Evolutionary conservation across 2,329 filamentous ascomycete genomes (phyloP).

Genomic region (Verticillium dahliae): DNA sequence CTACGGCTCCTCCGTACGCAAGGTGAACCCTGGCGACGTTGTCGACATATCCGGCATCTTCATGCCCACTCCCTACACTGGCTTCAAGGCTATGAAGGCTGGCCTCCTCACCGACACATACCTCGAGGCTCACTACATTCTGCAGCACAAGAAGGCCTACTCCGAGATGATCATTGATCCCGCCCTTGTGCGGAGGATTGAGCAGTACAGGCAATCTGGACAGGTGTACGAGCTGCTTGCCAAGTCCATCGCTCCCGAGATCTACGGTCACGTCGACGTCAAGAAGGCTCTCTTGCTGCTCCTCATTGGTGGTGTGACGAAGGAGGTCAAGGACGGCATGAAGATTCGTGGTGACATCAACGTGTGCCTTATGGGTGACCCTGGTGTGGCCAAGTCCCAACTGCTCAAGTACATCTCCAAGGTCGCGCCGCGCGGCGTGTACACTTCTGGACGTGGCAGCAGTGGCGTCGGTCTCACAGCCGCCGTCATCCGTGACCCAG

Average conservation of each 20-base stretch:
- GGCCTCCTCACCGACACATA: slow-evolving; percentile 97
- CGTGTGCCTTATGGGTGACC: slow-evolving; percentile 97
- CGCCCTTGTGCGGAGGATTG: slow-evolving; percentile 73
- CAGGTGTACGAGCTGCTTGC: slow-evolving; percentile 95
- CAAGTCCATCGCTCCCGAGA: slow-evolving; percentile 94
- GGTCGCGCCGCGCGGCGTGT: slow-evolving; percentile 87
- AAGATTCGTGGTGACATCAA: slow-evolving; percentile 98
- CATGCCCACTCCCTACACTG: slow-evolving; percentile 95
- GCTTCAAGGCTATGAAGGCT: slow-evolving; percentile 93
- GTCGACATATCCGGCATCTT: slow-evolving; percentile 94
- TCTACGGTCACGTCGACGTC: slow-evolving; percentile 92
- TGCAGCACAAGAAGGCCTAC: slow-evolving; percentile 97
- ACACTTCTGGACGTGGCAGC: slow-evolving; percentile 75
- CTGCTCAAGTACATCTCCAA: slow-evolving; percentile 97
- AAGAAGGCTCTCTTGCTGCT: slow-evolving; percentile 97
- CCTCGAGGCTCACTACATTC: slow-evolving; percentile 86
- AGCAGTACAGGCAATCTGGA: slow-evolving; percentile 75
- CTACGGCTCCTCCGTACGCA: slow-evolving; percentile 77
- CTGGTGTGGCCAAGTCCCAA: slow-evolving; percentile 98
- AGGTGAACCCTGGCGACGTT: slow-evolving; percentile 88
- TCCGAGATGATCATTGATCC: slow-evolving; percentile 83
- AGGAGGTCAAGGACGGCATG: slow-evolving; percentile 97
- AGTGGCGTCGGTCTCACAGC: slow-evolving; percentile 78
- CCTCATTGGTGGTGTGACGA: slow-evolving; percentile 91
- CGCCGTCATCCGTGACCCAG: slow-evolving; percentile 76